These are phyloP conservation scores for Linnemannia zychae DNA, from an alignment of 192 early-diverging fungal genomes.

Conservation along the genomic window DNA sequence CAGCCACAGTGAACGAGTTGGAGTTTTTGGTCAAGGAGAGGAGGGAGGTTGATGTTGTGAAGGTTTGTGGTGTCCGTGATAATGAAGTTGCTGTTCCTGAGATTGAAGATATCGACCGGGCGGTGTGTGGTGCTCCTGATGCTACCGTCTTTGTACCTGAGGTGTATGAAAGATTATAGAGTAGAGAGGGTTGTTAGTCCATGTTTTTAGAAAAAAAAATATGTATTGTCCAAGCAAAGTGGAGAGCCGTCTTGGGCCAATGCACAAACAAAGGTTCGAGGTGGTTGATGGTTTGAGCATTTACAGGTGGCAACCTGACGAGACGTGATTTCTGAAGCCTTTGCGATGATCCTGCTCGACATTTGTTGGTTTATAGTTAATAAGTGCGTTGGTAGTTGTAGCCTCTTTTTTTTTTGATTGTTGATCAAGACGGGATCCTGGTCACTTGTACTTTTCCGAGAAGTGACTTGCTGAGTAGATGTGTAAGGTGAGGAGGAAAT, in stretches of 20 bases:
- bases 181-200: neutral
- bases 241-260: neutral
- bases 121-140: neutral
- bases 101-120: neutral
- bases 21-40: neutral
- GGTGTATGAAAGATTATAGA: neutral
- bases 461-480: too few species aligned
- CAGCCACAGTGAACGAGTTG: neutral
- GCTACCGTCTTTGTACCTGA: neutral
- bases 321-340: neutral
- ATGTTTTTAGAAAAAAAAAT: too few species aligned
- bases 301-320: neutral
- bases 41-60: neutral
- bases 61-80: neutral
- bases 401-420: too few species aligned
- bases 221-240: too few species aligned
- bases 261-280: neutral
- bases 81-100: neutral
- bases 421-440: too few species aligned
- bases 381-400: too few species aligned
- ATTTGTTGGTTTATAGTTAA: too few species aligned
- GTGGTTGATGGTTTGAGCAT: neutral
- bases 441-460: too few species aligned
- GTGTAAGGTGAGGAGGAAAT: too few species aligned
- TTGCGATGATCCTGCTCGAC: neutral